Percentiles rank a stretch among this genome's conserved stretches.
phyloP scores from a whole-genome alignment of 257 asterid species.

The Ophiorrhiza pumila region DNA sequence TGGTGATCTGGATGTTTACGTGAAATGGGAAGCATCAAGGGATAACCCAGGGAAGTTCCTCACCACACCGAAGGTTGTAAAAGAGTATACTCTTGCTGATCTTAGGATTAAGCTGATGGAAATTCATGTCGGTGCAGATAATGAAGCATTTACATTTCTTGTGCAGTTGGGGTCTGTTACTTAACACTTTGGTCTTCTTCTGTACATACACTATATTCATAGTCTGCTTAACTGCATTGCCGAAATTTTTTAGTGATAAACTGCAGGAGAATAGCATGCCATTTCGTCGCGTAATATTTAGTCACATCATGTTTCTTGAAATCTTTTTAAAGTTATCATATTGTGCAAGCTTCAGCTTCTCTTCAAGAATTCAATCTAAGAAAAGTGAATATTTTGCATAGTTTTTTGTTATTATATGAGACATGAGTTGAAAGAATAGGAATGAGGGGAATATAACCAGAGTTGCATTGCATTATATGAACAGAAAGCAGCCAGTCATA shows the following conservation, averaged over 20 bases:
- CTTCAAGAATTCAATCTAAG: no score
- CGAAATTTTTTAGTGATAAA: not conserved
- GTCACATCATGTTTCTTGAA: not conserved
- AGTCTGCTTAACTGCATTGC: not conserved
- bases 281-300: not conserved
- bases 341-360: not conserved
- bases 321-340: not conserved
- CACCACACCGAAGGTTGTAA: constrained; percentile 51
- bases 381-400: no score
- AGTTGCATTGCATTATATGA: no score
- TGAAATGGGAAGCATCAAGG: constrained; percentile 82
- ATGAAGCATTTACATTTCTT: constrained; percentile 60
- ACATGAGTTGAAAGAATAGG: no score
- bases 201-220: not conserved
- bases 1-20: constrained; percentile 46
- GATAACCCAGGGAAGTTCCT: constrained; percentile 69
- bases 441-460: no score
- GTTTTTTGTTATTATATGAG: no score
- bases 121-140: constrained; percentile 56
- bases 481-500: no score
- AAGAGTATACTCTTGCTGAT: constrained; percentile 75
- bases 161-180: constrained; percentile 45
- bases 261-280: not conserved
- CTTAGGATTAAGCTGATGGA: constrained; percentile 77
- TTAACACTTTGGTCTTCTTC: not conserved